Base-by-base conservation (phyloP, 2,329 filamentous ascomycete species). In the Paecilomyces sp. region DNA sequence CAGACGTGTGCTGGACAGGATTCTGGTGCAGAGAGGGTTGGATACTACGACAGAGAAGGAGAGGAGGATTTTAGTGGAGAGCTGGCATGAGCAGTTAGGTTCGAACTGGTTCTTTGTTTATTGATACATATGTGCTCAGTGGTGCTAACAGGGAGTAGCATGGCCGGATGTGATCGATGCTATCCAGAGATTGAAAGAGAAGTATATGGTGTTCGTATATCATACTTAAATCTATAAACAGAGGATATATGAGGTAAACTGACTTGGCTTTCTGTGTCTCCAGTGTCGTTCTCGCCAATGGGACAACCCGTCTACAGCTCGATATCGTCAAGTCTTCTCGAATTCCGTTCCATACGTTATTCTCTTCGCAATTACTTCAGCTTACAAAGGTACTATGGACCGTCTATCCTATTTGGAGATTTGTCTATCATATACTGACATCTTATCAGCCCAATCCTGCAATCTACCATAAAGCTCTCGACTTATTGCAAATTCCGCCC, bases 301-400 rank as follows among this genome's bases (percentile, higher is more conserved):
- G 82, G 0, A 84, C 80, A 0, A 80, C 79, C 1, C 75, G 83
- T 22, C 71, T 85, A 0, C 82, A 85, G 62, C 76, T 85, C 2
- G 80, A 85, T 65, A 73, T 85, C 2, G 70, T 69, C 1, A 70
- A 73, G 28, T 83, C 76, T 0, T 79, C 81, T 1, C 76, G 75
- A 0, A 64, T 84, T 55, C 64, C 61, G 0, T 85, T 84, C 69
- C 67, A 83, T 60, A 79, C 80, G 74, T 63, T 85, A 0, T 80
- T 84, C 58, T 84, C 81, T 0, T 80, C 77, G 33, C 74, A 84
- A 68, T 68, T 84, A 2, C 64, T 85, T 0, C 79, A 79, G 0
- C 62, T 75, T 2, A 78, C 78, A 60, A 82, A 47, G 36, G 36
- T 41, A n/a, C 36, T 3, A 41, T 13, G n/a, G 15, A 41, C 13